Percentiles rank a stretch among this genome's conserved stretches.
Conservation (phyloP, 2,329 filamentous ascomycete species). For the Periconia digitata region DNA sequence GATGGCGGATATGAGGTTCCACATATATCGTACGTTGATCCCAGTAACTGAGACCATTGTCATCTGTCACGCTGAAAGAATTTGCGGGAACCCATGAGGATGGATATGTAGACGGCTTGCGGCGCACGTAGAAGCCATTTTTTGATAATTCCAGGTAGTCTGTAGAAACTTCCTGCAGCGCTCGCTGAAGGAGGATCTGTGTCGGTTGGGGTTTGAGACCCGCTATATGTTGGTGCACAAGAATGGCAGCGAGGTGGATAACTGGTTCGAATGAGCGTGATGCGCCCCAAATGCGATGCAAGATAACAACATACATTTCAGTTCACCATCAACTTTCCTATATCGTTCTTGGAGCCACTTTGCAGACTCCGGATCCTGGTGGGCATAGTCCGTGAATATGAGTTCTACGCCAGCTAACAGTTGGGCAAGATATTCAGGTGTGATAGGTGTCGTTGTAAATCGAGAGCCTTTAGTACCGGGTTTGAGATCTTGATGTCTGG, state of each 20-base stretch:
- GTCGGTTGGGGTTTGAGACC: conserved; percentile 36
- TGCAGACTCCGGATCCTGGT: conserved; percentile 25
- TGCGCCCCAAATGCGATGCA: not conserved
- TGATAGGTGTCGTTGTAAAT: conserved; percentile 21
- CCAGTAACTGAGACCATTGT: conserved; percentile 37
- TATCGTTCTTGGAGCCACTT: conserved; percentile 30
- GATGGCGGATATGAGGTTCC: conserved; percentile 35
- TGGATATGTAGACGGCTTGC: conserved; percentile 32
- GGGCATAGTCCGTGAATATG: conserved; percentile 41
- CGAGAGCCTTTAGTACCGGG: conserved; percentile 17
- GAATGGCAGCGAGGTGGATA: conserved; percentile 35
- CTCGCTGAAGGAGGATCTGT: conserved; percentile 29
- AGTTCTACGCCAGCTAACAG: conserved; percentile 35
- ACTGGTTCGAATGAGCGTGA: conserved; percentile 12
- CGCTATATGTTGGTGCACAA: conserved; percentile 30
- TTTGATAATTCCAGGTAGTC: conserved; percentile 23
- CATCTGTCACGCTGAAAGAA: conserved; percentile 26
- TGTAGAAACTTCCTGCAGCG: conserved; percentile 23
- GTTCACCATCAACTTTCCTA: conserved; percentile 24
- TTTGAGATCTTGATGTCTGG: conserved; percentile 12
- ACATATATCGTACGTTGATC: conserved; percentile 41
- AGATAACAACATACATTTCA: conserved; percentile 20
- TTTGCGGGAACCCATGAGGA: conserved; percentile 29
- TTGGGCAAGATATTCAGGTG: conserved; percentile 31
- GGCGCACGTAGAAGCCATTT: conserved; percentile 34